Evolutionary conservation across 768 basidiomycete species (phyloP), one percentile per base, ranked within the genome.

Genomic region (Hericium alpestre): DNA sequence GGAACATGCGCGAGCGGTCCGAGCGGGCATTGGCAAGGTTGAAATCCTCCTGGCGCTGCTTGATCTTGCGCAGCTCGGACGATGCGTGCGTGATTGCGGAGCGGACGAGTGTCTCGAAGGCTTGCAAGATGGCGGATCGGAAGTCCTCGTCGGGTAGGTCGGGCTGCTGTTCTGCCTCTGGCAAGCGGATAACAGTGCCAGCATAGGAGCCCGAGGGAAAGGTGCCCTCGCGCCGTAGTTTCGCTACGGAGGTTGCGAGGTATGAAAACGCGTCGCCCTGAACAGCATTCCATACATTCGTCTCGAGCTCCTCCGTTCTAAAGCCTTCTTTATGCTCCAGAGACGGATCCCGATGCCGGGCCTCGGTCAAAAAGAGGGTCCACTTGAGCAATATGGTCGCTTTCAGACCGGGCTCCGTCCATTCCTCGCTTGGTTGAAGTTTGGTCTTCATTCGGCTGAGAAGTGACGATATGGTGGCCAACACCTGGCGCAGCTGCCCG

Each of bases 41-140:
- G 23, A 86, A 69, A 66, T 96, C 93, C 68, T 95, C 93, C 67
- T 96, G 93, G 32, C 86, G 74, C 60, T 93, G 89, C 65, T 92
- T 90, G 67, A 96, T 87, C 68, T 90, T 90, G 38, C 87, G 80
- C 38, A 90, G 75, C 67, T 89, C 87, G 0, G 88, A 88, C 7
- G 86, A 87, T 2, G 88, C 87, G 58, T 87, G 84, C 0, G 79
- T 83, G 65, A 90, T 82, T 27, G 88, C 69, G 7, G 83, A 82
- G 47, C 86, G 79, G 23, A 93, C 70, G 12, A 93, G 79, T 0
- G 74, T 73, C 65, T 93, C 93, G 59, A 89, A 84, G 6, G 78
- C 76, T 37, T 77, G 71, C 18, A 93, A 70, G 10, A 93, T 70
- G 13, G 74, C 66, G 1, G 74, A 67, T 59, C 76, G 79, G 72